phyloP scores from a whole-genome alignment of 139 green algal species.

The Chlamydomonas incerta region DNA sequence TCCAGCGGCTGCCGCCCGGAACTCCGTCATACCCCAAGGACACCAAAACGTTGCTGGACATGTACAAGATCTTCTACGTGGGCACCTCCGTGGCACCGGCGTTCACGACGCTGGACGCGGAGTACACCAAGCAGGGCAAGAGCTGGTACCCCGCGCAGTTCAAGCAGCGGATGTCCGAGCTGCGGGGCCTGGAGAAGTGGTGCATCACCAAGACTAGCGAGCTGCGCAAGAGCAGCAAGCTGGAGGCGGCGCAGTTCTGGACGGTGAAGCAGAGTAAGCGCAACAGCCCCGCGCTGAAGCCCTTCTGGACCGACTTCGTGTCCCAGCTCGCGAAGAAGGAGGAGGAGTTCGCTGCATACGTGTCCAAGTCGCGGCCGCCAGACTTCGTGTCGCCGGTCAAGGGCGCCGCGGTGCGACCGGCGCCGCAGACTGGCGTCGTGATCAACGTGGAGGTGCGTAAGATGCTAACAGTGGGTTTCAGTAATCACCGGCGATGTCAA shows the following conservation, averaged over 20 bases:
- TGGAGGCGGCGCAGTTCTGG: not conserved
- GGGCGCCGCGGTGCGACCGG: not conserved
- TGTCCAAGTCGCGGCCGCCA: not conserved
- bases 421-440: no score
- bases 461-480: no score
- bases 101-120: not conserved
- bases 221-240: not conserved
- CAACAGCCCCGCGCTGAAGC: not conserved
- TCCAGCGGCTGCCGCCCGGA: not conserved
- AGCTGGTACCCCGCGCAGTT: not conserved
- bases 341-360: not conserved
- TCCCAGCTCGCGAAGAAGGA: not conserved
- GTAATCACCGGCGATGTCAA: no score
- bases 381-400: not conserved
- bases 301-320: not conserved
- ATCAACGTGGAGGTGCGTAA: no score
- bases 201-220: not conserved
- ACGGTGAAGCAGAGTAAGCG: not conserved
- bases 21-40: not conserved
- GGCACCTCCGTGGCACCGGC: not conserved
- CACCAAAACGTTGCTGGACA: not conserved
- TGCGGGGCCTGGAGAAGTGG: not conserved
- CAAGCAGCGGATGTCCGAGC: not conserved
- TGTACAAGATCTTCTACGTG: not conserved
- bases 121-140: not conserved